Conservation (phyloP, 1,139 yeast species). For the Nakaseomyces sp. region DNA sequence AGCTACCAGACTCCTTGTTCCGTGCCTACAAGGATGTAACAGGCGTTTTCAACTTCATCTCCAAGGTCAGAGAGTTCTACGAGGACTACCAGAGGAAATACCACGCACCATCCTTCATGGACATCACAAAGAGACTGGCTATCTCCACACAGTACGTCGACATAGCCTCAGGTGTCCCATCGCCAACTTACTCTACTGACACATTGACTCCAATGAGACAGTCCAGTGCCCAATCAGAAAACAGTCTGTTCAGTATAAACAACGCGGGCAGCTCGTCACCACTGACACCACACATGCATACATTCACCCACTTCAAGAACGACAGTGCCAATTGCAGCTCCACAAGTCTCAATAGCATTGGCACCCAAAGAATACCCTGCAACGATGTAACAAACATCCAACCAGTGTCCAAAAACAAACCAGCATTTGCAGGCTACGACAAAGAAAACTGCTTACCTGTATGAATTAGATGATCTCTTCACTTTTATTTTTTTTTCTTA, state of each 20-base stretch:
- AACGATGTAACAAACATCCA: slow-evolving; percentile 1
- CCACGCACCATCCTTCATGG: slow-evolving; percentile 26
- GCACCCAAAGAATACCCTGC: slow-evolving; percentile 11
- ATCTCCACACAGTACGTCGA: slow-evolving; percentile 15
- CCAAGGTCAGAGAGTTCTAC: slow-evolving; percentile 22
- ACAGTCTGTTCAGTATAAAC: slow-evolving; percentile 22
- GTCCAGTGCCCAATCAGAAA: slow-evolving; percentile 22
- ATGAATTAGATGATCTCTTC: too few species aligned
- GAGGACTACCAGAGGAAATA: slow-evolving; percentile 21
- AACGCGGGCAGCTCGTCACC: slow-evolving; percentile 21
- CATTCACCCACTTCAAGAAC: slow-evolving; percentile 20
- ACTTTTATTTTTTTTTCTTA: too few species aligned
- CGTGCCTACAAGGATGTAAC: slow-evolving; percentile 24
- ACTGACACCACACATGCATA: slow-evolving; percentile 24
- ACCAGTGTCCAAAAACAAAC: background rate
- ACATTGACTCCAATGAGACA: slow-evolving; percentile 22
- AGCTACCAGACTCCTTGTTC: slow-evolving; percentile 23
- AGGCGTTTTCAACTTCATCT: slow-evolving; percentile 24
- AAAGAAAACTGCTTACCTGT: slow-evolving; percentile 21
- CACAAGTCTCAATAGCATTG: slow-evolving; percentile 22
- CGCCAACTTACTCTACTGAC: slow-evolving; percentile 15
- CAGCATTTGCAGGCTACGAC: slow-evolving; percentile 8
- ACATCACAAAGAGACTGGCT: slow-evolving; percentile 17
- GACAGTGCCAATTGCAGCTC: slow-evolving; percentile 23
- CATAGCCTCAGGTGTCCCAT: slow-evolving; percentile 14